Base-by-base conservation (phyloP, 2,329 filamentous ascomycete genomes). In the Thielaviopsis euricoi region DNA sequence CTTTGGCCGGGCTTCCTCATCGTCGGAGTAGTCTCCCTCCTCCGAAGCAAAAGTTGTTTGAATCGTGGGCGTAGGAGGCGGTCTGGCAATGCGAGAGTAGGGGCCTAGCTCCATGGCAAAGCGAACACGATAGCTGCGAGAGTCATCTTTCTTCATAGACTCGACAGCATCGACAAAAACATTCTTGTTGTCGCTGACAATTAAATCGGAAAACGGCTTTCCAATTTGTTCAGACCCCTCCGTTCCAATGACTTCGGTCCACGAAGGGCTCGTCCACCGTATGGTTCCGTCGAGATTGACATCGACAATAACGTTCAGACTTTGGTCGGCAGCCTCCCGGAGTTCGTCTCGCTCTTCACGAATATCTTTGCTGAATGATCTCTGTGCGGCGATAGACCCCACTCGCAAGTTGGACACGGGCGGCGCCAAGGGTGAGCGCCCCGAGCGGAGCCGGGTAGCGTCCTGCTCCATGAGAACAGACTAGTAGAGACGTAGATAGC, bases 221-320 rank as follows among this genome's bases (percentile, higher is more conserved):
- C 88, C 88, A 64, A 86, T 78, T 55, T 96, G 82, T 7, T 80
- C 77, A 50, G 86, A 82, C 46, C 84, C 78, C 51, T 80, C 73
- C 3, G 87, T 91, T 60, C 93, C 93, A 61, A 97, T 85, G 54
- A 98, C 86, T 65, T 97, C 89, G 61, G 82, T 81, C 93, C 93
- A 98, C 17, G 91, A 96, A 13, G 90, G 88, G 69, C 91, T 97
- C 65, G 95, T 90, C 88, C 93, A 98, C 71, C 89, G 86, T 66
- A 98, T 86, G 61, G 82, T 86, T 63, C 89, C 89, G 67, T 96
- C 87, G 58, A 97, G 79, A 66, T 89, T 89, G 63, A 98, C 77
- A 72, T 98, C 91, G 67, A 98, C 79, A 68, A 98, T 95, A 62
- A 95, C 87, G 71, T 97, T 98, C 68, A 95, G 78, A 22, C 90